Base-by-base conservation (phyloP, 805 yeast species). In the Candida awuae region DNA sequence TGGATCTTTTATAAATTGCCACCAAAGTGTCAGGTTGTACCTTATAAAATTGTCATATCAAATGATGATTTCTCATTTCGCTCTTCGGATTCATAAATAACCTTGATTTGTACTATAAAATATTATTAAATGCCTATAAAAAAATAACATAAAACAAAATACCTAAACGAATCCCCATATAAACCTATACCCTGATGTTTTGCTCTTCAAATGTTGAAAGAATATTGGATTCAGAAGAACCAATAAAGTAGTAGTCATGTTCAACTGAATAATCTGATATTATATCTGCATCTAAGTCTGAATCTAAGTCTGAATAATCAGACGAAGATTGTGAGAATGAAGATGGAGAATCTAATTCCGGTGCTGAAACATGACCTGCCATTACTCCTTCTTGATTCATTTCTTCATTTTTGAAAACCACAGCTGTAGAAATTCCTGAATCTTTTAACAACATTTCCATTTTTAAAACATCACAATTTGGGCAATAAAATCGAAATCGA, bases 391-490 rank as follows among this genome's bases (percentile, higher is more conserved):
- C 25, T 13, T 29, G 13, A 21, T 9, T 21, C 4, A 7, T 14
- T 19, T 34, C 34, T 12, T 18, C 27, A 23, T 30, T 26, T 23
- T 35, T 26, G 13, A 25, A 29, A n/a, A 48, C 51, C 4, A 47
- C 16, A 6, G 48, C 52, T 8, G 71, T 66, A 2, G 70, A 55
- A 6, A 83, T 73, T 18, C 74, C 81, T 43, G 73, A 65, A 32
- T 82, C 92, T 29, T 66, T 53, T 43, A 82, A 58, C 43, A 83
- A 58, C 16, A 46, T 44, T 49, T 78, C 80, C 49, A 83, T 72
- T 47, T 75, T 75, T 6, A 56, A 62, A 6, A 68, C 59, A 43
- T 81, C 85, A 43, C 81, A 69, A 54, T 81, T 83, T 25, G 90
- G 86, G 61, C 85, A 84, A 80, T 73, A 47, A 80, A 62, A 37